Conservation (phyloP, 208 protist species). For the Trypanosomatidae sp. region DNA sequence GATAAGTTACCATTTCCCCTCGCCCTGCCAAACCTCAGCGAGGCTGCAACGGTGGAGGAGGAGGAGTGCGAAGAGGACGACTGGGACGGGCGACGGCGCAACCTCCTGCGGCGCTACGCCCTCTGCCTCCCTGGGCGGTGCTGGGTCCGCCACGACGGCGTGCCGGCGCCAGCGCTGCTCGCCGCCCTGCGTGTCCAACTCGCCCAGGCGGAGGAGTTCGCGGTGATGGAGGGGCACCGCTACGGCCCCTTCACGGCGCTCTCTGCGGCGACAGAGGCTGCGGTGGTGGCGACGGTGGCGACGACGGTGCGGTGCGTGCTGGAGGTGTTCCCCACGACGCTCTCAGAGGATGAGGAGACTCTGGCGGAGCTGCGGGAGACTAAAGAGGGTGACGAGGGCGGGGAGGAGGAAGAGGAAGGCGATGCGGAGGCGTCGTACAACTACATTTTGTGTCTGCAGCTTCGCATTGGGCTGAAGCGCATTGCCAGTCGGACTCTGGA, state of each 20-base stretch:
- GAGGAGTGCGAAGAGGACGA: background rate
- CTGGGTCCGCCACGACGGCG: constrained; percentile 61
- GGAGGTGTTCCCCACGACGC: constrained; percentile 53
- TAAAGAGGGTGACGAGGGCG: constrained; percentile 3
- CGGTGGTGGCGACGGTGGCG: constrained; percentile 44
- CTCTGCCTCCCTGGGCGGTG: constrained; percentile 55
- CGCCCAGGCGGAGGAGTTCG: constrained; percentile 71
- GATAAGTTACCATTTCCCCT: constrained; percentile 87
- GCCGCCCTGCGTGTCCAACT: constrained; percentile 77
- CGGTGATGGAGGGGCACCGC: constrained; percentile 39
- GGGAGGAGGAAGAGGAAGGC: constrained; percentile 3
- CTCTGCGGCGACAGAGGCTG: constrained; percentile 51
- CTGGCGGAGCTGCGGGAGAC: constrained; percentile 27
- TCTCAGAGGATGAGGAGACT: constrained; percentile 61
- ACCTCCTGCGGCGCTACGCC: constrained; percentile 43
- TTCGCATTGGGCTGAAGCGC: constrained; percentile 74
- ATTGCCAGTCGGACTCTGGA: constrained; percentile 54
- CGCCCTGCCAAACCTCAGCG: constrained; percentile 3
- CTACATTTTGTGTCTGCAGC: constrained; percentile 45
- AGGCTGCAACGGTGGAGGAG: background rate
- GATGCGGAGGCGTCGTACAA: constrained; percentile 43
- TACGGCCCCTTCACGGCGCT: constrained; percentile 57
- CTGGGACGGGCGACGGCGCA: constrained; percentile 56
- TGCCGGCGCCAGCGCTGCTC: constrained; percentile 58
- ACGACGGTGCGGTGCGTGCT: constrained; percentile 55